Evolutionary conservation across 2,329 filamentous ascomycete genomes (phyloP).

Genomic region (Leptosphaerulina australis): DNA sequence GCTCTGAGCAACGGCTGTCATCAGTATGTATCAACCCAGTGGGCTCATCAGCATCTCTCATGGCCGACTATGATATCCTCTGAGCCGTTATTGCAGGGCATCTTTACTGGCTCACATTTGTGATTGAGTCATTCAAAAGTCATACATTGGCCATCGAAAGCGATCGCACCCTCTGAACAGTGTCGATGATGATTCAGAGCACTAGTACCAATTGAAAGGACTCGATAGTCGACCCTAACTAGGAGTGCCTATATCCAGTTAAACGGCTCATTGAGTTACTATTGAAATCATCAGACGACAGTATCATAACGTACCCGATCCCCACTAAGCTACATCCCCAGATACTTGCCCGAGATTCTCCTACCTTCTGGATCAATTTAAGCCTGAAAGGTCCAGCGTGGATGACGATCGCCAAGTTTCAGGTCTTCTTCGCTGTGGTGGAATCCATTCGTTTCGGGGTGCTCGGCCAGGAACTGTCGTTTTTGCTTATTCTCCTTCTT

Average conservation of each 20-base stretch:
- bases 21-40: not conserved
- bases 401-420: constrained; percentile 43
- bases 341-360: not conserved
- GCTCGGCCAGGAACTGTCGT: constrained; percentile 27
- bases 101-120: not conserved
- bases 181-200: not conserved
- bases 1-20: constrained; percentile 8
- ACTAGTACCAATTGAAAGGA: not conserved
- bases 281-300: not conserved
- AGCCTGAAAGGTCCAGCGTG: constrained; percentile 45
- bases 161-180: not conserved
- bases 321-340: no score
- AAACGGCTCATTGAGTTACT: not conserved
- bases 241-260: not conserved
- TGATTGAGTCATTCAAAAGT: not conserved
- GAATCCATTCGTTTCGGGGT: constrained; percentile 37
- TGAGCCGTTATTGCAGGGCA: no score
- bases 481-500: constrained; percentile 42
- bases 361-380: constrained; percentile 5
- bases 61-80: not conserved
- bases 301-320: no score
- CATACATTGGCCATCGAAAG: not conserved
- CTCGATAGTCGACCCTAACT: not conserved
- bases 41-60: not conserved
- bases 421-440: constrained; percentile 42